Evolutionary conservation across 371 early-diverging fungal species (phyloP).

Genomic region (Ordospora colligata): DNA sequence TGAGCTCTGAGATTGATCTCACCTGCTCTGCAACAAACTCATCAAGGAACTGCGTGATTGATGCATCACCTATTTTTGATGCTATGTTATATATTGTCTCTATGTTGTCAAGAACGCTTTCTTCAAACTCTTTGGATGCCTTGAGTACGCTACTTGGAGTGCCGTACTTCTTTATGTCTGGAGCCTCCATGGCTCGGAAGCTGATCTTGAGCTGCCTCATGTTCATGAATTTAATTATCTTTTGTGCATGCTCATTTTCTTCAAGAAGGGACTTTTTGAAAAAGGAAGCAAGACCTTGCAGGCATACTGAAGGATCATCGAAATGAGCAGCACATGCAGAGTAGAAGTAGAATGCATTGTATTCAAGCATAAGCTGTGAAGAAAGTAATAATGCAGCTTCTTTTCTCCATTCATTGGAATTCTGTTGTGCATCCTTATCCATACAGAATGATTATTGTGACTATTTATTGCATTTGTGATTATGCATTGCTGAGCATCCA

Average conservation of each 20-base stretch:
- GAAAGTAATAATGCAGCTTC: conserved; percentile 22
- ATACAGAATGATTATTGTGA: background rate
- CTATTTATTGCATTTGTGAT: background rate
- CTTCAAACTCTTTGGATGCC: conserved; percentile 21
- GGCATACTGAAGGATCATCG: conserved; percentile 3
- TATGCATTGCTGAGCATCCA: background rate
- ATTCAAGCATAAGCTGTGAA: conserved; percentile 34
- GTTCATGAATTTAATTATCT: conserved; percentile 45
- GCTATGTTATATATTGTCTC: conserved; percentile 17
- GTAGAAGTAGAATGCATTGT: conserved; percentile 39
- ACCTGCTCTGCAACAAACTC: conserved; percentile 39
- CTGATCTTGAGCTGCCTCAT: conserved; percentile 13
- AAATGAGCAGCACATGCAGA: conserved; percentile 7
- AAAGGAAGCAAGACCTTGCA: conserved; percentile 16
- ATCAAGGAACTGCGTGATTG: conserved; percentile 29
- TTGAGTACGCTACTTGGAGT: conserved; percentile 17
- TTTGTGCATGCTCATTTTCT: conserved; percentile 38
- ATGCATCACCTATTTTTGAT: conserved; percentile 9
- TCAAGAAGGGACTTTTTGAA: conserved; percentile 30
- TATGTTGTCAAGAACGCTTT: conserved; percentile 22
- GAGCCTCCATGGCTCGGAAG: conserved; percentile 5
- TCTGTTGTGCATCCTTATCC: background rate
- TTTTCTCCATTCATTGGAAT: conserved; percentile 1
- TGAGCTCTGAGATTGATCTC: conserved; percentile 23
- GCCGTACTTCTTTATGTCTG: conserved; percentile 8